Percentiles rank a stretch among this genome's conserved stretches.
Conservation (phyloP, 768 basidiomycete genomes). For the Chalciporus chontae region DNA sequence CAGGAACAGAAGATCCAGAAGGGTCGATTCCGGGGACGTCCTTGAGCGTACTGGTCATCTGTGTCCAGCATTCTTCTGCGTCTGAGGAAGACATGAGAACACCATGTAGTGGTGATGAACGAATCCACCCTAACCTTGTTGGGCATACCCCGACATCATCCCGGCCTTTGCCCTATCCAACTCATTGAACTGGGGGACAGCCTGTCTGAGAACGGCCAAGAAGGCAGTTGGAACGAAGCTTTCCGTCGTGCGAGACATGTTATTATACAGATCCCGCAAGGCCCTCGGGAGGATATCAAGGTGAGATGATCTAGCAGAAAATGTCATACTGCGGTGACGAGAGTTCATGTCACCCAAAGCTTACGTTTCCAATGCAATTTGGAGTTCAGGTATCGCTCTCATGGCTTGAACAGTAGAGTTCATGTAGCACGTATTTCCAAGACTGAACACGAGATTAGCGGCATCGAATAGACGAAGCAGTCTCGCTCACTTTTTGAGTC, state of each 20-base stretch:
- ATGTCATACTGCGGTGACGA: neutral
- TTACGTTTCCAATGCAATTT: constrained; percentile 61
- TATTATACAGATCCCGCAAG: constrained; percentile 65
- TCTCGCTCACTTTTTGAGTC: constrained; percentile 62
- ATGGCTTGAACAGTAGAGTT: constrained; percentile 94
- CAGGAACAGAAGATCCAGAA: constrained; percentile 28
- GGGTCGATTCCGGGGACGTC: constrained; percentile 54
- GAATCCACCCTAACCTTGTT: constrained; percentile 54
- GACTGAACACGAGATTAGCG: constrained; percentile 30
- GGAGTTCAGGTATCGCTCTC: constrained; percentile 87
- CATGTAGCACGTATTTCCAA: constrained; percentile 98
- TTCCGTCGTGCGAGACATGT: constrained; percentile 75
- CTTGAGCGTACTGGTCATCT: constrained; percentile 67
- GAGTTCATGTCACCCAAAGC: constrained; percentile 18
- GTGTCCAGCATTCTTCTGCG: constrained; percentile 87
- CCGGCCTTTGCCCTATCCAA: constrained; percentile 43
- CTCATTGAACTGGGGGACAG: constrained; percentile 91
- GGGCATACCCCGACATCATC: constrained; percentile 58
- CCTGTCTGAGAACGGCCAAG: constrained; percentile 64
- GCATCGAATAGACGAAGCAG: neutral
- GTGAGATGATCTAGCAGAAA: constrained; percentile 31
- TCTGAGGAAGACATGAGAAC: constrained; percentile 41
- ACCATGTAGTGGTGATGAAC: neutral
- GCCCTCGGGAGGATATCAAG: constrained; percentile 43
- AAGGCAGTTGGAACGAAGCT: constrained; percentile 69